Evolutionary conservation across 1,139 yeast species (phyloP).

Genomic region (Kluyveromyces marxianus): DNA sequence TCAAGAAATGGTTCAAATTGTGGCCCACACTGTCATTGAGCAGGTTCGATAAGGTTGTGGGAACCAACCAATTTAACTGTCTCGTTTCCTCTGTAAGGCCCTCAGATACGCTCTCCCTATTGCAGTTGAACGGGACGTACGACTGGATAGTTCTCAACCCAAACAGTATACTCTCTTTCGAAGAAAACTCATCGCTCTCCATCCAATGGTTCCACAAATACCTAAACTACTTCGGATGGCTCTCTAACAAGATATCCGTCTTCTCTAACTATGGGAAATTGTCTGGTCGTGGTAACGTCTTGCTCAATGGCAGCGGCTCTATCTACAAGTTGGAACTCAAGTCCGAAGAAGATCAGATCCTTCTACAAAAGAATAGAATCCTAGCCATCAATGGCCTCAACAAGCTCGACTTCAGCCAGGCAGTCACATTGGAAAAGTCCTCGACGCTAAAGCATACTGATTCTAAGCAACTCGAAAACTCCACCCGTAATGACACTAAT

Average conservation of each 20-base stretch:
- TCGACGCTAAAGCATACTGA: neutral
- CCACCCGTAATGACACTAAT: neutral
- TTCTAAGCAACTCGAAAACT: neutral
- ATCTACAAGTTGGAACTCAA: conserved; percentile 25
- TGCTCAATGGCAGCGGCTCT: conserved; percentile 29
- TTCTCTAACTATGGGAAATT: conserved; percentile 6
- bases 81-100: conserved; percentile 18
- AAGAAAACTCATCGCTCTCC: conserved; percentile 25
- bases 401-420: conserved; percentile 20
- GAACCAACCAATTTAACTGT: conserved; percentile 16
- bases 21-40: conserved; percentile 17
- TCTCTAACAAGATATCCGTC: conserved; percentile 7
- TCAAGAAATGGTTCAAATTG: conserved; percentile 18
- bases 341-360: conserved; percentile 20
- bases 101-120: conserved; percentile 21
- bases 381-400: conserved; percentile 26
- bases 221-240: conserved; percentile 1
- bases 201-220: conserved; percentile 13
- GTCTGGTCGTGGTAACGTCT: conserved; percentile 29
- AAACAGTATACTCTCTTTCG: conserved; percentile 27
- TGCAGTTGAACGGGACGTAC: conserved; percentile 24
- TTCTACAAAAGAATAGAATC: conserved; percentile 25
- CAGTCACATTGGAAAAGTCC: conserved; percentile 9
- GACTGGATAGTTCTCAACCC: conserved; percentile 30
- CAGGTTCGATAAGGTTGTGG: conserved; percentile 17